These are phyloP conservation scores for Thraustotheca clavata DNA, from an alignment of 352 stramenopile genomes.

Conservation along the genomic window DNA sequence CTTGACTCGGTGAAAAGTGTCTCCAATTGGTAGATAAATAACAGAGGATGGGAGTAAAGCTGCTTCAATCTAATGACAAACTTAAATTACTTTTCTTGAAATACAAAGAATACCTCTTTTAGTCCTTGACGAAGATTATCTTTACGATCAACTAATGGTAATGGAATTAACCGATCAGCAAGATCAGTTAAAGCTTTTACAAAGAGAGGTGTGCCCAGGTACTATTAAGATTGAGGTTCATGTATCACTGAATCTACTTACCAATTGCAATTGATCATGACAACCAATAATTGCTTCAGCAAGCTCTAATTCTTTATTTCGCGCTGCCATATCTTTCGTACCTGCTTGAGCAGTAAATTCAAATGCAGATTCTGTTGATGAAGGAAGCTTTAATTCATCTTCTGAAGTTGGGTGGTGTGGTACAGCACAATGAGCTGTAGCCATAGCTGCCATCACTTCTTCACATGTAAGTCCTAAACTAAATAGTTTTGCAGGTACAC, in stretches of 20 bases:
- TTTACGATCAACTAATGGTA: slow-evolving; percentile 39
- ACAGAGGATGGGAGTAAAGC: slow-evolving; percentile 57
- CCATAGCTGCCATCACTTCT: slow-evolving; percentile 35
- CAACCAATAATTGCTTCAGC: slow-evolving; percentile 8
- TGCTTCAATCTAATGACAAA: slow-evolving; percentile 29
- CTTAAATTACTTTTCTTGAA: not conserved
- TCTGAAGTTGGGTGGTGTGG: slow-evolving; percentile 35
- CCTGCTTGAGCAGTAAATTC: not conserved
- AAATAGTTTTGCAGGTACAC: slow-evolving; percentile 65
- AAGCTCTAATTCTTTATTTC: not conserved
- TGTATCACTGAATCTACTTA: not conserved
- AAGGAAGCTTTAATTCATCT: not conserved
- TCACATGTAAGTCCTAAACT: slow-evolving; percentile 57
- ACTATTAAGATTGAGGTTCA: slow-evolving; percentile 20
- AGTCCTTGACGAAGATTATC: slow-evolving; percentile 39
- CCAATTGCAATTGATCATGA: slow-evolving; percentile 2
- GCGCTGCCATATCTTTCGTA: not conserved
- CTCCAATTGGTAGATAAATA: slow-evolving; percentile 70
- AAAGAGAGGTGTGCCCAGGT: slow-evolving; percentile 60
- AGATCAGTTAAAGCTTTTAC: slow-evolving; percentile 58
- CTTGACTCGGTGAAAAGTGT: slow-evolving; percentile 68
- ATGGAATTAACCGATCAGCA: slow-evolving; percentile 49
- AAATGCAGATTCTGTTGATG: not conserved
- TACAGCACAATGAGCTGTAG: slow-evolving; percentile 41
- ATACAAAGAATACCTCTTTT: slow-evolving; percentile 6